Evolutionary conservation across 768 basidiomycete genomes (phyloP), one percentile per base, ranked within the genome.

Genomic region (Vishniacozyma victoriae): DNA sequence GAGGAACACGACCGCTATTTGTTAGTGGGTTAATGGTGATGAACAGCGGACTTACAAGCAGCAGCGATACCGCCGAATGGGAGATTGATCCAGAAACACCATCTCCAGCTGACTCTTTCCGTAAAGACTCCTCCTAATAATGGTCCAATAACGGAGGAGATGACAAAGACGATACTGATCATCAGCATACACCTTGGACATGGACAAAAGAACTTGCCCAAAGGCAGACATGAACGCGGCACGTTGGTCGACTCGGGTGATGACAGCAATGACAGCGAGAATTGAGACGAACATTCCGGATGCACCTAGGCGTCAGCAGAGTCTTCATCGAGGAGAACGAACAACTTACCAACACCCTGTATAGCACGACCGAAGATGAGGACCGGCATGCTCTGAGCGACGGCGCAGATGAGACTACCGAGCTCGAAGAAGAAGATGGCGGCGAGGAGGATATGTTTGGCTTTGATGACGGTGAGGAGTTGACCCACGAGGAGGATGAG

Each of bases 221-320:
- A 65, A 64, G 2, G 48, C 43, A 29, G 54, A 50, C 55, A 74
- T 64, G 41, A 76, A 64, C 3, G 69, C 59, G 4, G 66, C 50
- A 48, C 66, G 35, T 33, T 68, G 60, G 19, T 64, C 50, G 60
- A 55, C 48, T 3, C 52, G 47, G 26, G 60, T 59, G 51, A 61
- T 46, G 18, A 55, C 47, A n/a, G 71, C 74, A 36, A 75, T 76
- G 16, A 75, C 62, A 5, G 63, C 72, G n/a, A 76, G 73, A 25
- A 76, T 70, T 12, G 72, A 40, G 6, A 76, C 78, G 50, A 76
- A 77, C 39, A 78, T 67, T 29, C 59, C 62, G 5, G 58, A 54
- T 41, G 48, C 58, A 42, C 52, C 48, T 51, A 9, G 29, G 29
- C 29, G 29, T 9, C 29, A 33, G 29, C 29, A 33, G 9, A n/a